Conservation (phyloP, 1,139 yeast species). For the Meyerozyma carpophila region DNA sequence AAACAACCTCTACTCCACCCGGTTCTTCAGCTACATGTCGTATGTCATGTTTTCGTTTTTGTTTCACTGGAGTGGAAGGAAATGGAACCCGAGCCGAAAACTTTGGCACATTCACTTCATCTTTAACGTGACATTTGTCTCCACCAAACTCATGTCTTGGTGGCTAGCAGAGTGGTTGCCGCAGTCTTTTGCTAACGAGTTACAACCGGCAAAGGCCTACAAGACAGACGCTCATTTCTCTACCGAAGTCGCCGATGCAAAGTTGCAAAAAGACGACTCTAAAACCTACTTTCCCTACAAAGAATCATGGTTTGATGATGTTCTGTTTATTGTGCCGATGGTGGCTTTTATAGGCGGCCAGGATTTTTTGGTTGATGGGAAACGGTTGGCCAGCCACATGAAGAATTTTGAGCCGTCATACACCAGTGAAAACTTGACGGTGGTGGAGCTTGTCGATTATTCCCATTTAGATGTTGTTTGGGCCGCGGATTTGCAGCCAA, state of each 20-base stretch:
- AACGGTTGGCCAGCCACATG: constrained; percentile 48
- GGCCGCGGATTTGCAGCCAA: constrained; percentile 41
- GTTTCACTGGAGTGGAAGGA: constrained; percentile 77
- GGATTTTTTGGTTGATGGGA: constrained; percentile 67
- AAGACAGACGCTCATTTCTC: constrained; percentile 22
- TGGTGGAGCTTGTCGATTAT: constrained; percentile 39
- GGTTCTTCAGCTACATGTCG: constrained; percentile 56
- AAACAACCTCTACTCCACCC: constrained; percentile 35
- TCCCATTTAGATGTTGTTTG: constrained; percentile 53
- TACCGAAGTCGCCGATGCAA: constrained; percentile 2
- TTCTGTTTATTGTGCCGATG: constrained; percentile 43
- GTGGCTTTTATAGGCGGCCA: constrained; percentile 55
- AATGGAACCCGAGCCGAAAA: constrained; percentile 60
- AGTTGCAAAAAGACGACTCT: constrained; percentile 26
- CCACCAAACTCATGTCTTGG: constrained; percentile 83
- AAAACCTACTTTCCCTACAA: constrained; percentile 51
- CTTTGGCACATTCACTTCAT: constrained; percentile 70
- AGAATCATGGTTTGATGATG: constrained; percentile 48
- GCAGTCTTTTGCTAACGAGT: constrained; percentile 37
- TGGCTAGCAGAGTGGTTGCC: constrained; percentile 57
- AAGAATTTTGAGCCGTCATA: constrained; percentile 42
- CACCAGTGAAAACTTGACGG: constrained; percentile 30
- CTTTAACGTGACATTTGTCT: constrained; percentile 81
- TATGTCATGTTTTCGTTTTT: constrained; percentile 78
- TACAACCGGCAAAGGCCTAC: constrained; percentile 30